Evolutionary conservation across 371 early-diverging fungal genomes (phyloP).

Genomic region (Mortierella sp.): DNA sequence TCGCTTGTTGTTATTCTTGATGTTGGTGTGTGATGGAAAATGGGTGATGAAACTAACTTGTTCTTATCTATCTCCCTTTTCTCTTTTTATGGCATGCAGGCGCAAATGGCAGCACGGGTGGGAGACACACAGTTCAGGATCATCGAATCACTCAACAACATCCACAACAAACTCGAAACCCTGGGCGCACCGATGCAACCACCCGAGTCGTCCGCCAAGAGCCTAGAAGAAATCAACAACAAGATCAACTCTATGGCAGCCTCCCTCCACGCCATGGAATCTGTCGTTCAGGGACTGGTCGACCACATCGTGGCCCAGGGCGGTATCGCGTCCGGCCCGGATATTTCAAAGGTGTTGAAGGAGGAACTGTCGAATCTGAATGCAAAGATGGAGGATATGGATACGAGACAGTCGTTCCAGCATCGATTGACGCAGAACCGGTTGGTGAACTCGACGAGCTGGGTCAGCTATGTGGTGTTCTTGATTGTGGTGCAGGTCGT

Average conservation of each 20-base stretch:
- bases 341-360: slow-evolving; percentile 43
- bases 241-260: slow-evolving; percentile 67
- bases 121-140: slow-evolving; percentile 78
- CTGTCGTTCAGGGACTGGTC: slow-evolving; percentile 75
- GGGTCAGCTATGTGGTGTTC: slow-evolving; percentile 41
- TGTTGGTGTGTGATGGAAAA: neutral
- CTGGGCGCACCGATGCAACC: slow-evolving; percentile 65
- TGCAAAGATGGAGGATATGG: slow-evolving; percentile 55
- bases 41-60: neutral
- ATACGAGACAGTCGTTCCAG: slow-evolving; percentile 37
- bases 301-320: slow-evolving; percentile 60
- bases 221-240: slow-evolving; percentile 32
- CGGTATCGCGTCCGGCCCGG: neutral
- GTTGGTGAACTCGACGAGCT: slow-evolving; percentile 37
- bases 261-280: slow-evolving; percentile 87
- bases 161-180: slow-evolving; percentile 69
- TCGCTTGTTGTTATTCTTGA: neutral
- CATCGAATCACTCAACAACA: slow-evolving; percentile 73
- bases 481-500: slow-evolving; percentile 36
- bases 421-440: slow-evolving; percentile 41
- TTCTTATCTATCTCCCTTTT: too few species aligned
- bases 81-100: neutral
- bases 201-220: slow-evolving; percentile 32
- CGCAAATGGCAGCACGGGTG: slow-evolving; percentile 53
- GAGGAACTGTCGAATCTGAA: slow-evolving; percentile 41